These are phyloP conservation scores for Trichosporon ovoides DNA, from an alignment of 1,284 basidiomycete species.

Conservation along the genomic window DNA sequence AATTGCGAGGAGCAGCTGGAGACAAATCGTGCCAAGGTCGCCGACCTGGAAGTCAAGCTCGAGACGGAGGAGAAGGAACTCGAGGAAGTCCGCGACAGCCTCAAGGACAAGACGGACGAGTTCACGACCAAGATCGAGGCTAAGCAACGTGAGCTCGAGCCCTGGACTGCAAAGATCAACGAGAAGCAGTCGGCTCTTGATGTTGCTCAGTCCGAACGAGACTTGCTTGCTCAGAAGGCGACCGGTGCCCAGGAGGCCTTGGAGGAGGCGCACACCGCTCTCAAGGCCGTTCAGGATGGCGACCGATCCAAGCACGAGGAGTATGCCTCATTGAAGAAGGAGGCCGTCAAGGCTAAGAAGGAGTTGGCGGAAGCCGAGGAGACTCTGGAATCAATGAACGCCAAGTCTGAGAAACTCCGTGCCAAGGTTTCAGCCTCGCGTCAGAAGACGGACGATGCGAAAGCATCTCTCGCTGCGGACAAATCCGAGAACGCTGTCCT, in stretches of 20 bases:
- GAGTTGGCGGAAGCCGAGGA: slow-evolving; percentile 57
- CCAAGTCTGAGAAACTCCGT: slow-evolving; percentile 57
- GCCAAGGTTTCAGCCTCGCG: slow-evolving; percentile 63
- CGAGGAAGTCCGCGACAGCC: slow-evolving; percentile 77
- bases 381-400: slow-evolving; percentile 53
- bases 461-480: slow-evolving; percentile 73
- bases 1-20: slow-evolving; percentile 70
- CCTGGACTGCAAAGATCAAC: slow-evolving; percentile 88
- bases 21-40: slow-evolving; percentile 63
- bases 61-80: slow-evolving; percentile 75
- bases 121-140: slow-evolving; percentile 89
- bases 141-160: slow-evolving; percentile 90
- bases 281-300: slow-evolving; percentile 62
- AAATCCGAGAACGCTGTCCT: slow-evolving; percentile 82
- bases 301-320: slow-evolving; percentile 58
- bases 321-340: slow-evolving; percentile 47
- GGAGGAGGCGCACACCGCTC: slow-evolving; percentile 62
- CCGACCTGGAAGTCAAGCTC: slow-evolving; percentile 68
- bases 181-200: slow-evolving; percentile 75
- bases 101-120: slow-evolving; percentile 92
- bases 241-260: slow-evolving; percentile 62
- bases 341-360: slow-evolving; percentile 55
- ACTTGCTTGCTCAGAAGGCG: slow-evolving; percentile 71
- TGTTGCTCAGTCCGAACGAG: slow-evolving; percentile 78
- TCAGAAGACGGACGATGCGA: slow-evolving; percentile 82